Conservation (phyloP, 2,329 filamentous ascomycete species). For the Diaporthe sp. region DNA sequence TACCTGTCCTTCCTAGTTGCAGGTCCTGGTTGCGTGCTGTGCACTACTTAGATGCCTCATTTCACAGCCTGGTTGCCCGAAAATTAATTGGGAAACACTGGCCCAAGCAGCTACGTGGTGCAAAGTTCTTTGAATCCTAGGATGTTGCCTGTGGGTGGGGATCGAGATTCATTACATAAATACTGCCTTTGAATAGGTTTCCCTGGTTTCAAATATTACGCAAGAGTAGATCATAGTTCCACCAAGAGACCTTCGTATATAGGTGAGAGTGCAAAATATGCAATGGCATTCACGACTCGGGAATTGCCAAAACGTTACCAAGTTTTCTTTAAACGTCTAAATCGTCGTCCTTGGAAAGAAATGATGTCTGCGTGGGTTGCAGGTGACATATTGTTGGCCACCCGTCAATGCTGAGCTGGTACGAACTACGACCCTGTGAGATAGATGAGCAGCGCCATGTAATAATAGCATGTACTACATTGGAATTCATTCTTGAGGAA, state of each 20-base stretch:
- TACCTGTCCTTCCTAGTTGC: not conserved
- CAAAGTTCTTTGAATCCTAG: too few species aligned
- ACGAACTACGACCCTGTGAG: too few species aligned
- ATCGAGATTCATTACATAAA: too few species aligned
- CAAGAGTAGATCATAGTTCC: not conserved
- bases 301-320: not conserved
- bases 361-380: not conserved
- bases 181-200: too few species aligned
- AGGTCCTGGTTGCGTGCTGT: not conserved
- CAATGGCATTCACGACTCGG: not conserved
- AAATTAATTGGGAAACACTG: not conserved
- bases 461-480: too few species aligned
- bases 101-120: too few species aligned
- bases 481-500: too few species aligned
- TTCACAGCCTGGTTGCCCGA: not conserved
- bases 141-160: too few species aligned
- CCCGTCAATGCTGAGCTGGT: not conserved
- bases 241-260: too few species aligned
- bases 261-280: not conserved
- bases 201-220: not conserved
- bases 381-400: not conserved
- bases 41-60: not conserved
- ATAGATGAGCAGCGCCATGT: too few species aligned
- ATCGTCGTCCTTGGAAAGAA: not conserved
- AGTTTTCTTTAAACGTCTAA: not conserved